Conservation (phyloP, 768 basidiomycete genomes). For the Trametes punicea region DNA sequence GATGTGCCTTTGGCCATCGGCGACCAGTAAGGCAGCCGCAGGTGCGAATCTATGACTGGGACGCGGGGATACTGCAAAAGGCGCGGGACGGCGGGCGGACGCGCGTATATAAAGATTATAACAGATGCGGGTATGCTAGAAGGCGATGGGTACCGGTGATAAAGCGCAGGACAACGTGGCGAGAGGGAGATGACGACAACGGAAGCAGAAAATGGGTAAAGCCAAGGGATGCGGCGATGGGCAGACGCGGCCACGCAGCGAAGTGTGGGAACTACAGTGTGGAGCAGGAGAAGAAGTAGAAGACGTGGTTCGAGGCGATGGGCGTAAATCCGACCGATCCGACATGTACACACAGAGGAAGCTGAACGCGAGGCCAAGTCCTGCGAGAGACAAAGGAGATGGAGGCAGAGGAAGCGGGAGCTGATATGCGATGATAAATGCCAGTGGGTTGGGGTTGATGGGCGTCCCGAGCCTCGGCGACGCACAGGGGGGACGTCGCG, state of each 20-base stretch:
- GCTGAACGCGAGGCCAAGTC: slow-evolving; percentile 10
- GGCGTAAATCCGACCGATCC: slow-evolving; percentile 15
- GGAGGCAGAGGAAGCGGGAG: background rate
- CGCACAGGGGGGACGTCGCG: background rate
- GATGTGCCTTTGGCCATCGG: too few relatives aligned
- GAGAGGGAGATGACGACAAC: background rate
- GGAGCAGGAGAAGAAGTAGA: background rate
- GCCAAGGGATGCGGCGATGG: background rate
- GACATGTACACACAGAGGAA: background rate
- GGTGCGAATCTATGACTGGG: too few relatives aligned
- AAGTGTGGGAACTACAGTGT: too few relatives aligned
- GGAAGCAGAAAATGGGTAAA: background rate
- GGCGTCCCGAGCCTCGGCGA: slow-evolving; percentile 1
- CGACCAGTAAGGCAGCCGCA: too few relatives aligned
- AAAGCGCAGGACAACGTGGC: slow-evolving; percentile 3
- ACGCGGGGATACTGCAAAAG: too few relatives aligned
- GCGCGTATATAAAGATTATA: slow-evolving; percentile 8
- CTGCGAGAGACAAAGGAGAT: slow-evolving; percentile 8
- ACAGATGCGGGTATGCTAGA: slow-evolving; percentile 12
- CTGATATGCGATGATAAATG: slow-evolving; percentile 7
- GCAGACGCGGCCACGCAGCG: too few relatives aligned
- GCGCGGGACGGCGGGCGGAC: background rate
- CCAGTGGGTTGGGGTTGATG: background rate
- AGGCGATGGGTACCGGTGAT: background rate
- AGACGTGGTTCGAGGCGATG: background rate